A percentile compares a stretch with the other conserved stretches of the same genome.
Conservation (phyloP, 2,329 filamentous ascomycete species). For the Pseudopyrenochaeta lycopersici region DNA sequence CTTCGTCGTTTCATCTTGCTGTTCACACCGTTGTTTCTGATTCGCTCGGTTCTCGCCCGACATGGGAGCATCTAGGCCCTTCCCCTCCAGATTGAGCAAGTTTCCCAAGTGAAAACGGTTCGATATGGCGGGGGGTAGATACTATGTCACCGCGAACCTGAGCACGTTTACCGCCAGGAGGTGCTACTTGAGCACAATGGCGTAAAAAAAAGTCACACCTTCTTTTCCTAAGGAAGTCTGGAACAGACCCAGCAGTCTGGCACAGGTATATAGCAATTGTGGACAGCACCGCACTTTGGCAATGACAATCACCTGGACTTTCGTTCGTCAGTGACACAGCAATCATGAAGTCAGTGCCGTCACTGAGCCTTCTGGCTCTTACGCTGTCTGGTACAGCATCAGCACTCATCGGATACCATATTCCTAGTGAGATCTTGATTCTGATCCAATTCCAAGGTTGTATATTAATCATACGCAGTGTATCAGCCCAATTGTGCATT, state of each 20-base stretch:
- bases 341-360: neutral
- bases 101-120: neutral
- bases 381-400: conserved; percentile 1
- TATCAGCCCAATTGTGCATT: conserved; percentile 27
- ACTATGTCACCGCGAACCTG: neutral
- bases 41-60: neutral
- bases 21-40: neutral
- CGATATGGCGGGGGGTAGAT: neutral
- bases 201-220: neutral
- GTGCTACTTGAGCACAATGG: neutral
- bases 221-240: neutral
- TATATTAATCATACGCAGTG: neutral
- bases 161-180: neutral
- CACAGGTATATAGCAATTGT: neutral
- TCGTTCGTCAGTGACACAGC: neutral
- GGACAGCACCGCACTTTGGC: neutral
- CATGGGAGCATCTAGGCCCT: neutral
- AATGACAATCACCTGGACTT: neutral
- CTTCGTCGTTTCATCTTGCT: neutral
- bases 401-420: neutral
- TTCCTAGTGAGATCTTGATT: neutral
- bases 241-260: neutral
- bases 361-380: neutral
- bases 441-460: neutral
- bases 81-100: neutral